phyloP scores from a whole-genome alignment of 1,139 yeast genomes.

The Magnusiomyces ingens region DNA sequence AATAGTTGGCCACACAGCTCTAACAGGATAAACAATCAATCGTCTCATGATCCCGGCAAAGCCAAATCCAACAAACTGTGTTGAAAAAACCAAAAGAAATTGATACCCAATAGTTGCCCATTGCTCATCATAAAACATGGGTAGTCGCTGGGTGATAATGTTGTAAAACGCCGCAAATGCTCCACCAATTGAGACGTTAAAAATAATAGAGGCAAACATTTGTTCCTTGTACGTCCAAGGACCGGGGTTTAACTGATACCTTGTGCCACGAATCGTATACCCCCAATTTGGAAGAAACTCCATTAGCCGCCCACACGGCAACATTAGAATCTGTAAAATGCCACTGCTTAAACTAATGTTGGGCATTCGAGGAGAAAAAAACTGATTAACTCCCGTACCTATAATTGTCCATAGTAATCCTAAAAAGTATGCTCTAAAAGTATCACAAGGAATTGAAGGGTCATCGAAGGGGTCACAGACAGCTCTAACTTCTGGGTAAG shows the following conservation, averaged over 20 bases:
- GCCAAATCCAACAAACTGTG: slow-evolving; percentile 49
- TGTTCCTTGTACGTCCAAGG: slow-evolving; percentile 67
- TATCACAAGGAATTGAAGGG: slow-evolving; percentile 39
- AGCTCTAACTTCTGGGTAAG: slow-evolving; percentile 47
- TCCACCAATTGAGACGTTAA: slow-evolving; percentile 19
- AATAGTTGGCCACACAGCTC: slow-evolving; percentile 47
- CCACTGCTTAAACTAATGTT: slow-evolving; percentile 39
- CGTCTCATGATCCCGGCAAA: slow-evolving; percentile 49
- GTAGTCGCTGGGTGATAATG: slow-evolving; percentile 35
- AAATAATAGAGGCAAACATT: slow-evolving; percentile 44
- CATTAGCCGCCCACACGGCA: slow-evolving; percentile 44
- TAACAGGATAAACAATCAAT: slow-evolving; percentile 45
- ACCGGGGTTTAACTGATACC: slow-evolving; percentile 46
- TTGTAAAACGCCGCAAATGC: slow-evolving; percentile 37
- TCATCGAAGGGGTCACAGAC: slow-evolving; percentile 43
- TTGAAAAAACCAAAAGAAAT: slow-evolving; percentile 38
- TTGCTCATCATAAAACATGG: slow-evolving; percentile 31
- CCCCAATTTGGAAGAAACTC: slow-evolving; percentile 43
- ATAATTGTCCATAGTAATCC: slow-evolving; percentile 51
- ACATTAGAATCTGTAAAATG: slow-evolving; percentile 49
- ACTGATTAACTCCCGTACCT: slow-evolving; percentile 51
- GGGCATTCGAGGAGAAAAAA: slow-evolving; percentile 51
- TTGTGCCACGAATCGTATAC: slow-evolving; percentile 36
- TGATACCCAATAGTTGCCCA: slow-evolving; percentile 42
- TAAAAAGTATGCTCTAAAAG: slow-evolving; percentile 47